Evolutionary conservation across 2,329 filamentous ascomycete genomes (phyloP), one percentile per base, ranked within the genome.

Genomic region (Cladosporium sp.): DNA sequence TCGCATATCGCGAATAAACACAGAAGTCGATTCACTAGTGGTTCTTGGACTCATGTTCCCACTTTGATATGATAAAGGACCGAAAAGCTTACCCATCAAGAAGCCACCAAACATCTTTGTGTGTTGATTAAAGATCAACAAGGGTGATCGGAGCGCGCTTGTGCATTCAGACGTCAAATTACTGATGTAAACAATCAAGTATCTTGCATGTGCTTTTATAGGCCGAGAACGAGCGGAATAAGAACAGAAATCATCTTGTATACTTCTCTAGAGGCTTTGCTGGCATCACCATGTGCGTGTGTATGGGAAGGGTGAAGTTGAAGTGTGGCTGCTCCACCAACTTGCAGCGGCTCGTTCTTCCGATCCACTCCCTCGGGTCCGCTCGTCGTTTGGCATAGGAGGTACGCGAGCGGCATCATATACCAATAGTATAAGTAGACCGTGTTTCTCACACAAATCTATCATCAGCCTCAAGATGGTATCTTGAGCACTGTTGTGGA

Each of bases 21-120:
- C 40, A 21, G n/a, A 46, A 23, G n/a, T 11, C 10, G n/a, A 5
- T 46, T 12, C n/a, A 21, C 37, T 3, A 23, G 3, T 5, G 40
- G 5, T 46, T 10, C 7, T 18, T 44, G 18, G 18, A 46, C 40
- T 21, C 18, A 21, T 21, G 7, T 44, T 44, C 2, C 18, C 40
- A 44, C 10, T 16, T 10, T n/a, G 5, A 21, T 10, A 44, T 3
- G 6, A 44, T 18, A 44, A n/a, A 18, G 40, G 2, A 10, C 11
- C 11, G 40, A 10, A 52, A 4, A 8, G 29, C 61, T 31, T 31
- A 63, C 61, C 61, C 5, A 16, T 12, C 35, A 56, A 56, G 26
- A 63, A 56, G 5, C 61, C 50, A 35, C 60, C 60, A 29, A 63
- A 63, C 61, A 63, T 63, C 23, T 52, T 37, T 23, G 8, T 16